Percentiles rank a stretch among this genome's conserved stretches.
Conservation (phyloP, 371 early-diverging fungal genomes). For the Mucor sp. region DNA sequence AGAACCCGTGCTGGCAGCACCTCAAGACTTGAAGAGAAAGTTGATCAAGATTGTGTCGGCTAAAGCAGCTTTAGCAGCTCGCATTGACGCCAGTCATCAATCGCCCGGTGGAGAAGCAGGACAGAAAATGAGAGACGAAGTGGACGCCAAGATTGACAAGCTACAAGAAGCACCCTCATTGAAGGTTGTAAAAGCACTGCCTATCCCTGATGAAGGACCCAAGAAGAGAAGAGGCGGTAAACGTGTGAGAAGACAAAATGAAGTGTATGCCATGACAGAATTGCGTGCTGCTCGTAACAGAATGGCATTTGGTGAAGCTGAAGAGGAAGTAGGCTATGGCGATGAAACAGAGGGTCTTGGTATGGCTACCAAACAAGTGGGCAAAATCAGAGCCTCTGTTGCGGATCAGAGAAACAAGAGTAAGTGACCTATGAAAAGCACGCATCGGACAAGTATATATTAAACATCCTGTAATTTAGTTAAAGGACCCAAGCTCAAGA, state of each 20-base stretch:
- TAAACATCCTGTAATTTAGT: conserved; percentile 29
- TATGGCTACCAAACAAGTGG: conserved; percentile 74
- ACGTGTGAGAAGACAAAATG: conserved; percentile 82
- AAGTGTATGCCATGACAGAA: conserved; percentile 86
- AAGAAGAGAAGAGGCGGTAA: conserved; percentile 92
- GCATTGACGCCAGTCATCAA: conserved; percentile 83
- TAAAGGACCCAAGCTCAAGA: conserved; percentile 66
- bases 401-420: conserved; percentile 68
- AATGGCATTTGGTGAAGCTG: conserved; percentile 90
- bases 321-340: conserved; percentile 84
- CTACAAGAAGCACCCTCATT: conserved; percentile 86
- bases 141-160: conserved; percentile 86
- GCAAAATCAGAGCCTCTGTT: conserved; percentile 70
- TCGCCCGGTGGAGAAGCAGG: conserved; percentile 76
- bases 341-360: conserved; percentile 91
- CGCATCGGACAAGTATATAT: neutral
- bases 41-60: conserved; percentile 80
- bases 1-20: conserved; percentile 69
- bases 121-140: conserved; percentile 71
- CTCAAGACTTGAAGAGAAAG: conserved; percentile 78
- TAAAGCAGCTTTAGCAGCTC: conserved; percentile 83
- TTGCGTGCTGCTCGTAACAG: conserved; percentile 89
- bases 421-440: conserved; percentile 22
- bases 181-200: conserved; percentile 85
- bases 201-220: conserved; percentile 90